Evolutionary conservation across 768 basidiomycete genomes (phyloP), one percentile per base, ranked within the genome.

Genomic region (Mycena polygramma): DNA sequence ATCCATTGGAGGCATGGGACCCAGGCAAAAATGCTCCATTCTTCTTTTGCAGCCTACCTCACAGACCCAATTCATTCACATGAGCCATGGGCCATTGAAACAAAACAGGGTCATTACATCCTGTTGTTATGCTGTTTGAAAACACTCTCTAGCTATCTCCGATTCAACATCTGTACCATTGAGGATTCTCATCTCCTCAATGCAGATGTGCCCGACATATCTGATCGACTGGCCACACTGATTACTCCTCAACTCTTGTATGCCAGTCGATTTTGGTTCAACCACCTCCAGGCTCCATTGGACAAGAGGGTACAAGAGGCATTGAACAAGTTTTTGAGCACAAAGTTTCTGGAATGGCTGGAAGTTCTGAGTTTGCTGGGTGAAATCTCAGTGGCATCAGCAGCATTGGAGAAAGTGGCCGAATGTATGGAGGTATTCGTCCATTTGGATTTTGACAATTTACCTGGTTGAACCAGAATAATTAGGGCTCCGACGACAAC

Each of bases 161-260:
- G 19, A 17, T 55, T 55, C 53, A 55, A 55, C n/a, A 55, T 55
- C 2, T 55, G 53, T 37, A 36, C 35, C 19, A 17, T 55, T 55
- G 14, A 55, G 37, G 17, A 37, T 36, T 55, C 53, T 7, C 53
- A 55, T 55, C 36, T 55, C 30, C n/a, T 55, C 35, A 55, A 55
- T n/a, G 36, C 53, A 20, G 53, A 55, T 30, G 36, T 55, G 8
- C 14, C 35, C 1, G 36, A 36, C 53, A 17, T 55, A 39, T 13
- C 39, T 13, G 13, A 7, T 13, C 39, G 13, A 7, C 13, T 39
- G 13, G 13, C 7, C 7, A 13, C 39, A 7, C 13, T 7, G 7
- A 7, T 39, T 7, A 10, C 22, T 1, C 51, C 51, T 30, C 22
- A 52, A 26, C 24, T 52, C 9, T 35, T 13, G 13, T 53, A 53